Conservation (phyloP, 176 grass and related monocot species). For the Hordeum marinum region DNA sequence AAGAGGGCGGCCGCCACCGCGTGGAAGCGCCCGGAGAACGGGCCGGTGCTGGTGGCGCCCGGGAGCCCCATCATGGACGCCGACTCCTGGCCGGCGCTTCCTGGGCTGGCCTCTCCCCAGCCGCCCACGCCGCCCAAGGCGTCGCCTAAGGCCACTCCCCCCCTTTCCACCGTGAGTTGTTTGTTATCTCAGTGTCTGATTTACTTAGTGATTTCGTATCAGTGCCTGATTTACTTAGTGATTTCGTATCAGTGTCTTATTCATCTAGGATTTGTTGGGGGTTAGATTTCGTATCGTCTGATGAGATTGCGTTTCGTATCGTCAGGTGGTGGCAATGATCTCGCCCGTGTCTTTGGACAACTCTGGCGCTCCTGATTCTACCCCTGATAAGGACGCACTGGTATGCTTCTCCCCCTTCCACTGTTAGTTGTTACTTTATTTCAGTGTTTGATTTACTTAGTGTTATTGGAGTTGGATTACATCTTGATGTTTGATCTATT, state of each 20-base stretch:
- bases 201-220: slow-evolving; percentile 1
- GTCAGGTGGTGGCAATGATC: slow-evolving; percentile 14
- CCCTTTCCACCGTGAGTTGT: slow-evolving; percentile 38
- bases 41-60: slow-evolving; percentile 19
- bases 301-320: slow-evolving; percentile 25
- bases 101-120: slow-evolving; percentile 43
- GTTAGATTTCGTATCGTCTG: not conserved
- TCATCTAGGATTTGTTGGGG: not conserved
- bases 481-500: slow-evolving; percentile 1
- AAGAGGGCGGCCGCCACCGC: slow-evolving; percentile 36
- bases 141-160: slow-evolving; percentile 40
- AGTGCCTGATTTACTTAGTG: not conserved
- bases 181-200: not conserved
- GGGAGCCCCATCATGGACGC: slow-evolving; percentile 54
- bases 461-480: not conserved
- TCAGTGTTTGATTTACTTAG: slow-evolving; percentile 1
- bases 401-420: slow-evolving; percentile 1
- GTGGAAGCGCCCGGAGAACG: slow-evolving; percentile 41
- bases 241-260: slow-evolving; percentile 13
- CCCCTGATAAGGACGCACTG: slow-evolving; percentile 9
- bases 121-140: slow-evolving; percentile 30
- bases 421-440: not conserved
- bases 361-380: slow-evolving; percentile 18
- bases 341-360: slow-evolving; percentile 4
- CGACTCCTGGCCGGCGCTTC: slow-evolving; percentile 80